Base-by-base conservation (phyloP, 1,139 yeast species). In the Hyphopichia fennica region DNA sequence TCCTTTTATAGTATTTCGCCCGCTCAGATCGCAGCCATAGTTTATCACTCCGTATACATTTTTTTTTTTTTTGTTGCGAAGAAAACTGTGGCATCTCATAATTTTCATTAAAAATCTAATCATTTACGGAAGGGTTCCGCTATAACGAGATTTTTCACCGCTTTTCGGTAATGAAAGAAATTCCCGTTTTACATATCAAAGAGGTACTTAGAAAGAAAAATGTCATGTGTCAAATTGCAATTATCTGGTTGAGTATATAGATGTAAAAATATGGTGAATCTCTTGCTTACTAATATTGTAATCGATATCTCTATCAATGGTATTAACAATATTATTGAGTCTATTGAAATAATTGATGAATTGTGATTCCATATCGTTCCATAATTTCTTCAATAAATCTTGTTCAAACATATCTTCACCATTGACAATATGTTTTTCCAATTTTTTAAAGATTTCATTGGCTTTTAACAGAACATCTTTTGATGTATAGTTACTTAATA, bases 391-490 rank as follows among this genome's bases (percentile, higher is more conserved):
- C 41, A 75, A 56, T 39, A 78, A 57, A 43, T 75, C 81, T 42
- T 65, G 72, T 48, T 77, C 82, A 50, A 71, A 66, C 56, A 70
- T 68, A 41, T 65, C 67, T 28, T 63, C 64, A 11, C 77, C 75
- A 25, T 62, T 63, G 10, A 64, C 51, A 50, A 87, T 81, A 52
- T 87, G 88, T 47, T 72, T 69, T 38, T 79, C 81, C 42, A 89
- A 75, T 35, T 81, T 78, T 42, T 67, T 68, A 42, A 79, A 76
- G 30, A 88, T 68, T 23, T 77, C 79, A 13, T 72, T 75, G 3
- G 85, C 80, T 34, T 84, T 79, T 29, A 65, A 61, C 20, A 73
- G 64, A 27, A 90, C 65, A 41, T 86, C 95, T 45, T 75, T 77
- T 2, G 75, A 61, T 11, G 86, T 81, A 53, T 81, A 82, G 3